These are phyloP conservation scores for Schizosaccharomyces lindneri DNA, from an alignment of 805 yeast species.

Conservation along the genomic window DNA sequence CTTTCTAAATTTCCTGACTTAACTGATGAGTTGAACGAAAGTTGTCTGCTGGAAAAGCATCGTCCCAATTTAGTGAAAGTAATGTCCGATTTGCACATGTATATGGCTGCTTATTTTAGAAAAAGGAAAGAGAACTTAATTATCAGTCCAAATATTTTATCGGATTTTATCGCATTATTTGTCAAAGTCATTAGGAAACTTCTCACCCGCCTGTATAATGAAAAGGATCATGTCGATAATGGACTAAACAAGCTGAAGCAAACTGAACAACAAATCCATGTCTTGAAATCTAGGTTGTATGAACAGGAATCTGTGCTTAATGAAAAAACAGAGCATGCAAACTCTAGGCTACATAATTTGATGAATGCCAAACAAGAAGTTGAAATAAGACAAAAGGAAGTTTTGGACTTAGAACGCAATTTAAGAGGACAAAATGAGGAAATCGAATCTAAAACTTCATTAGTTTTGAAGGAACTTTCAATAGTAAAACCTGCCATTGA, in stretches of 20 bases:
- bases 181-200: slow-evolving; percentile 17
- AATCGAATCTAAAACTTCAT: slow-evolving; percentile 23
- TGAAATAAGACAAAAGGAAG: slow-evolving; percentile 63
- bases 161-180: slow-evolving; percentile 22
- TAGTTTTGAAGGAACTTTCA: slow-evolving; percentile 39
- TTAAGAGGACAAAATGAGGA: slow-evolving; percentile 40
- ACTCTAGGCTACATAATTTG: slow-evolving; percentile 46
- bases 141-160: slow-evolving; percentile 28
- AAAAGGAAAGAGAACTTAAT: neutral
- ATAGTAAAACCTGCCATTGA: slow-evolving; percentile 61
- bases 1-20: neutral
- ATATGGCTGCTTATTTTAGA: no score
- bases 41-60: no score
- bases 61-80: no score
- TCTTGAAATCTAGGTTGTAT: slow-evolving; percentile 28
- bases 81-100: no score
- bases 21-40: no score
- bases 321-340: slow-evolving; percentile 42
- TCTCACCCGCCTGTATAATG: slow-evolving; percentile 28
- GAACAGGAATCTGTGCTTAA: slow-evolving; percentile 25
- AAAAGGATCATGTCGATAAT: slow-evolving; percentile 41
- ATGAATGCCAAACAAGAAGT: slow-evolving; percentile 73
- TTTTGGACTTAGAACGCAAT: slow-evolving; percentile 35
- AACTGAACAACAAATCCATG: slow-evolving; percentile 47
- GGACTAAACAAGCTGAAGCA: slow-evolving; percentile 60